Base-by-base conservation (phyloP, 108 stramenopile genomes). In the Skeletonema tropicum region DNA sequence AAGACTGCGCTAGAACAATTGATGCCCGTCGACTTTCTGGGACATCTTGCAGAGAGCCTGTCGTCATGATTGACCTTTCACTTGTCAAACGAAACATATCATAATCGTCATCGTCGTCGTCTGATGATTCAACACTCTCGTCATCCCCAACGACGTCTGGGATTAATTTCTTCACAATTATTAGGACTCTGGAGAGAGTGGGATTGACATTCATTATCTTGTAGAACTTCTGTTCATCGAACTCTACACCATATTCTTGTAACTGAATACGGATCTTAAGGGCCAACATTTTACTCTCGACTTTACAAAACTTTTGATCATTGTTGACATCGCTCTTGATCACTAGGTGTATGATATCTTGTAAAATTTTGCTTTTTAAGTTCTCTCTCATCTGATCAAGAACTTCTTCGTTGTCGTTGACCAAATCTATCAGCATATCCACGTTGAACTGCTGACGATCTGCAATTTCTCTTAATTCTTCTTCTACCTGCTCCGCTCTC, bases 401-500 rank as follows among this genome's bases (percentile, higher is more conserved):
- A 29, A 78, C 66, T 30, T 41, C 46, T 66, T 66, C 49, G 45
- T 78, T 78, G n/a, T 78, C 70, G 10, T 71, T 71, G 48, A 78
- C 77, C 38, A 78, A 25, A 59, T 64, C 58, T 58, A 78, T 64
- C 25, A 78, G 15, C 38, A 60, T 29, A 31, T 78, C 70, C 21
- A 78, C 77, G 61, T 78, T 78, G 19, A 68, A 60, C 6, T 66
- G 19, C 45, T 83, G 82, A 39, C 58, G 33, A 52, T 76, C 67
- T 10, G 82, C 71, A 64, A 83, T 76, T 6, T 17, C 66, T 64
- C 71, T 42, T 32, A 83, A 64, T 38, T 83, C 71, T 68, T 73
- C 75, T 73, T 83, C 82, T 10, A 83, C n/a, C 71, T 12, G 38
- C 75, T 1, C 64, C n/a, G 75, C 82, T 49, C 82, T 83, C 13